These are phyloP conservation scores for Chondrostereum purpureum DNA, from an alignment of 1,284 basidiomycete genomes.

Conservation along the genomic window DNA sequence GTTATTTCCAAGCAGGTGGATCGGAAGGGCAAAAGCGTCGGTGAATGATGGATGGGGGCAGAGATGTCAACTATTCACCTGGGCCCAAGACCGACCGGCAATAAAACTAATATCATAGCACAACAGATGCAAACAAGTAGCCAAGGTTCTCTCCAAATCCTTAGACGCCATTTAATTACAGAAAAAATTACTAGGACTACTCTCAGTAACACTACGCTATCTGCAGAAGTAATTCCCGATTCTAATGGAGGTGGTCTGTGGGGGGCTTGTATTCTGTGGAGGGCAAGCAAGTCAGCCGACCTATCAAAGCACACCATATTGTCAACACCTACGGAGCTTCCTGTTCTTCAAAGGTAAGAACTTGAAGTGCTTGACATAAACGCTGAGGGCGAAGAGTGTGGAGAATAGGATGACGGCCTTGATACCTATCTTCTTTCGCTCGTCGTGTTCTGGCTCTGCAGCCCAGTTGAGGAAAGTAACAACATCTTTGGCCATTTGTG, in stretches of 20 bases:
- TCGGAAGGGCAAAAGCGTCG: background rate
- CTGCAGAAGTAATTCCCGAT: constrained; percentile 6
- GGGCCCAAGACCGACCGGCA: background rate
- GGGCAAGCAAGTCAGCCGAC: constrained; percentile 4
- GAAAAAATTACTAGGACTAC: constrained; percentile 1
- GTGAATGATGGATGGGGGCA: too few relatives aligned
- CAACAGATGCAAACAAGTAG: constrained; percentile 4
- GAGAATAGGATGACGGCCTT: constrained; percentile 92
- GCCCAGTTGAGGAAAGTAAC: constrained; percentile 93
- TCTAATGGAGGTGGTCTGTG: constrained; percentile 38
- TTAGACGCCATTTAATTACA: background rate
- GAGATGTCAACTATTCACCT: too few relatives aligned
- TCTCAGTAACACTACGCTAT: constrained; percentile 5
- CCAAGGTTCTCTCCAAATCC: background rate
- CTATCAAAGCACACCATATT: too few relatives aligned
- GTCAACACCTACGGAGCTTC: constrained; percentile 67
- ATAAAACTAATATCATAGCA: background rate
- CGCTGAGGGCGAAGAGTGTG: constrained; percentile 69
- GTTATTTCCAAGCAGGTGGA: too few relatives aligned
- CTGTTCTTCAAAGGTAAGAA: constrained; percentile 90
- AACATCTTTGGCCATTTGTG: constrained; percentile 99
- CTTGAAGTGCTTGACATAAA: constrained; percentile 95
- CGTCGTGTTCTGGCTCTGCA: constrained; percentile 96
- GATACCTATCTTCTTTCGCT: constrained; percentile 94
- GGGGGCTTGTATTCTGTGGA: constrained; percentile 42